Conservation (phyloP, 192 early-diverging fungal genomes). For the Gaertneriomyces sp. region DNA sequence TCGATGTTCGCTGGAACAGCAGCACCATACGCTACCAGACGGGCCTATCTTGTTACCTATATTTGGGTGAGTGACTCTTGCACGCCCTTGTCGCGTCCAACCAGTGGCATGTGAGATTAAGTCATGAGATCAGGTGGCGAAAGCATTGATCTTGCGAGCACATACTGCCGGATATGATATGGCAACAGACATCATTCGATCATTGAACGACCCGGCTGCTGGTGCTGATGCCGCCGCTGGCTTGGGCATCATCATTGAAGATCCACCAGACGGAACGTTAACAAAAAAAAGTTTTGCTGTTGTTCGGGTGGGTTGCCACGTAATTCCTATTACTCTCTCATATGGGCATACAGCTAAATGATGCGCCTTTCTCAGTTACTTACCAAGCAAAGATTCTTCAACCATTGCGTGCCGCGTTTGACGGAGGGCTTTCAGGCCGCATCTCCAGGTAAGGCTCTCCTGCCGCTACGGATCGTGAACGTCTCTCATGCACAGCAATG, state of each 20-base stretch:
- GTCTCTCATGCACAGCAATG: not conserved
- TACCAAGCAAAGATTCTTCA: slow-evolving; percentile 84
- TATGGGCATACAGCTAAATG: not conserved
- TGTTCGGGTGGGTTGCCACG: slow-evolving; percentile 44
- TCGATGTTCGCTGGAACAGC: no score
- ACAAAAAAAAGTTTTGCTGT: slow-evolving; percentile 66
- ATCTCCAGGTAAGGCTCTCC: slow-evolving; percentile 10
- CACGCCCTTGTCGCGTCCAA: no score
- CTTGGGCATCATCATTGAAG: slow-evolving; percentile 72
- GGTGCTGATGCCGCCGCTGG: slow-evolving; percentile 59
- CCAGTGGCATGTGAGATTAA: no score
- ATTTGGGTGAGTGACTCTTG: no score
- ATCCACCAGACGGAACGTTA: slow-evolving; percentile 59
- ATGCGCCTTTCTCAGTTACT: slow-evolving; percentile 50
- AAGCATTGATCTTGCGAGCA: slow-evolving; percentile 59
- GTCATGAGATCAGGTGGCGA: slow-evolving; percentile 50
- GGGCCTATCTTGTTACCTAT: no score
- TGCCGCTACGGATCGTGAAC: no score
- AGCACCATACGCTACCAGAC: no score
- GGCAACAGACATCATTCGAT: slow-evolving; percentile 48
- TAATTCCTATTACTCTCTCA: not conserved
- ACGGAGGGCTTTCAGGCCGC: slow-evolving; percentile 24
- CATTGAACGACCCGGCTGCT: slow-evolving; percentile 41
- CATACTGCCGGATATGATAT: slow-evolving; percentile 53
- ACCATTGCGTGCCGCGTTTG: slow-evolving; percentile 59